Evolutionary conservation across 2,329 filamentous ascomycete species (phyloP), one percentile per base, ranked within the genome.

Genomic region (Microdochium trichocladiopsis): DNA sequence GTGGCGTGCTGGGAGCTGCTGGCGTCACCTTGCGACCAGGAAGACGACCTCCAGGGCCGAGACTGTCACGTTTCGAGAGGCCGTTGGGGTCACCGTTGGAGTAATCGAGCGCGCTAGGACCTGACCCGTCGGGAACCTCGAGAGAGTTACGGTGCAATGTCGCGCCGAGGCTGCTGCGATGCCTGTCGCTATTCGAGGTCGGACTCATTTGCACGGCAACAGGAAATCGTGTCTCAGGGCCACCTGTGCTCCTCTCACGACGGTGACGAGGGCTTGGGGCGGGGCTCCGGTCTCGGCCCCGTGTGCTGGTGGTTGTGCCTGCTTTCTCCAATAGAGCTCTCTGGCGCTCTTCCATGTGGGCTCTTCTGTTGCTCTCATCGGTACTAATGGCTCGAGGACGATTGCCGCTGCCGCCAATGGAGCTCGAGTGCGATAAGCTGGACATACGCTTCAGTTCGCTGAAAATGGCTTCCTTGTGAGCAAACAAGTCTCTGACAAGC

Each of bases 401-500:
- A 60, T 76, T 79, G 57, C 76, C 74, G 41, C 74, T 72, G 47
- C 63, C 66, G 25, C 41, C 41, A 12, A 78, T 66, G 1, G 85
- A 85, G 45, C 78, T 75, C n/a, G 80, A 80, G 61, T 87, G 83
- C 12, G 78, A 83, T 18, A 88, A 76, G 10, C 82, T 82, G 45
- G 87, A 90, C 66, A 91, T 88, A 60, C 94, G 91, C 77, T 99
- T 99, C 57, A 99, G 79, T 67, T 96, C 94, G 58, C 87, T 89
- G 69, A 99, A 99, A 64, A 99, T 96, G 55, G 88, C 82, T 56
- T 96, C 90, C 70, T 99, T 99, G 75, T 97, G 87, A 8, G 87
- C 81, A 64, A 99, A 94, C 12, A 99, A 79, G 66, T 99, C 94
- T 50, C 91, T 87, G 50, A 99, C 84, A 22, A 99, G 80, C 52